A percentile compares a stretch with the other conserved stretches of the same genome.
phyloP scores from a whole-genome alignment of 1,284 basidiomycete species.

The Melampsora medusae region DNA sequence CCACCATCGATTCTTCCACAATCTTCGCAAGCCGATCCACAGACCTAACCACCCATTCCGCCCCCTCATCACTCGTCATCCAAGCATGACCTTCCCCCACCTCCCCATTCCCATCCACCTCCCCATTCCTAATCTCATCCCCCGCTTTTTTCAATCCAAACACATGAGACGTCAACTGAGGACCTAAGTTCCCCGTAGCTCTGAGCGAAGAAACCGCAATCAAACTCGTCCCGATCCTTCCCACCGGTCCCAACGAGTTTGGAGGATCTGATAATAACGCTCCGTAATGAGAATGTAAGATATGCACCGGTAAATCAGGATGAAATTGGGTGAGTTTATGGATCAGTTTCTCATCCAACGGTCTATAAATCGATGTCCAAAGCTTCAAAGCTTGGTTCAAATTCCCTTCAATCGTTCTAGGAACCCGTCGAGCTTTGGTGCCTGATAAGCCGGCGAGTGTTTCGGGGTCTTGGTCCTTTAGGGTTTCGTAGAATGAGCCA shows the following conservation, averaged over 20 bases:
- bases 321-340: constrained; percentile 77
- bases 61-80: constrained; percentile 83
- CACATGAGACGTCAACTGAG: constrained; percentile 85
- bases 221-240: constrained; percentile 79
- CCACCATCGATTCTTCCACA: no score
- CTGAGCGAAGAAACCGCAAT: constrained; percentile 88
- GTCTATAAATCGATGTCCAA: constrained; percentile 91
- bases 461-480: constrained; percentile 44
- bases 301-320: constrained; percentile 72
- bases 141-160: constrained; percentile 84
- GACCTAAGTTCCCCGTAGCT: constrained; percentile 80
- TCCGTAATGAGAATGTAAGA: constrained; percentile 85
- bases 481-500: constrained; percentile 1
- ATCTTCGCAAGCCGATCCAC: constrained; percentile 63
- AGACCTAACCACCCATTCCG: constrained; percentile 83
- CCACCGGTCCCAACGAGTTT: constrained; percentile 65
- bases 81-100: constrained; percentile 67
- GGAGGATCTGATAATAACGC: constrained; percentile 71
- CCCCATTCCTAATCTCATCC: constrained; percentile 47
- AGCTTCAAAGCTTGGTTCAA: constrained; percentile 42
- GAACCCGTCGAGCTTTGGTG: neutral
- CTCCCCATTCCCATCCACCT: constrained; percentile 59
- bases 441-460: constrained; percentile 22
- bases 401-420: constrained; percentile 2
- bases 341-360: constrained; percentile 83